Base-by-base conservation (phyloP, 306 rosid genomes). In the Cicer pinnatifidum region DNA sequence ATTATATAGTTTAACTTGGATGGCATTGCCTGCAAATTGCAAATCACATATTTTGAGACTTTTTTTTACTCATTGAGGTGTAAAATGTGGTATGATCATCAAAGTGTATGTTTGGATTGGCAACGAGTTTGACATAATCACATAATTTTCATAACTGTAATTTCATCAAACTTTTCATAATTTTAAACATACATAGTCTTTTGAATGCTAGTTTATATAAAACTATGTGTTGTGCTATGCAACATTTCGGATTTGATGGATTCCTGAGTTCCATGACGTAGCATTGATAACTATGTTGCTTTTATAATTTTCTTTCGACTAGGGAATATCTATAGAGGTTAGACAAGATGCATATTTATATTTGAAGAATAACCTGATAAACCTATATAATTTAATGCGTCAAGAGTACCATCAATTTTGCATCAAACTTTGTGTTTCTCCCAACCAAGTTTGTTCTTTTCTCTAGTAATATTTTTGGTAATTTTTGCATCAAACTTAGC, bases 301-400 rank as follows among this genome's bases (percentile, higher is more conserved):
- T 48, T 60, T 80, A 71, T 47, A 41, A 70, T 73, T 81, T 73
- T 67, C 48, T 78, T 61, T 70, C 71, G 44, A 76, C 59, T 89
- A 92, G 99, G 92, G 93, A 64, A 81, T 80, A 82, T 82, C 97
- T 0, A 92, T 90, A 77, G 97, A 95, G 80, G 80, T 95, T 87
- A 89, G 99, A 19, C 97, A 95, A 81, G 99, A 96, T 41, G 97
- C 99, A 0, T 97, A 97, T 28, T 79, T 95, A 38, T 85, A 86
- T 78, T 69, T 95, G 77, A 95, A 95, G 82, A 95, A 95, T 87
- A 92, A 88, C 82, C 93, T 95, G 35, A 90, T 89, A 69, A 92
- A 67, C 61, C 66, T 78, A 1, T 95, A 74, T 53, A 84, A 71
- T 38, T 66, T 91, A 28, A 84, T 95, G 93, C 69, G 40, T 71